phyloP scores from a whole-genome alignment of 306 rosid genomes.

The Urtica urens region DNA sequence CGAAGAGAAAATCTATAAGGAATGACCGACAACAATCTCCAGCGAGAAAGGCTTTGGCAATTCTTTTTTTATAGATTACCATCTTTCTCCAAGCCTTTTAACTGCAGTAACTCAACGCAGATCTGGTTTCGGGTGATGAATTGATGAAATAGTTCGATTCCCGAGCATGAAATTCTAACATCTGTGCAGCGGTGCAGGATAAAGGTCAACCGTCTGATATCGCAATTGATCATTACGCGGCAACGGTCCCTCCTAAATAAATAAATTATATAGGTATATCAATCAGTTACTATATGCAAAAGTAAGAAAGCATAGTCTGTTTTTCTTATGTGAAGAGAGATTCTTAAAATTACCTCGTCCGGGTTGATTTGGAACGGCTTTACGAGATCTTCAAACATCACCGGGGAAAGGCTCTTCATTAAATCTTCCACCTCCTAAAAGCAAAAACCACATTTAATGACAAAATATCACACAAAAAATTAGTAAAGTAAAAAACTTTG shows the following conservation, averaged over 20 bases:
- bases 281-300: too few relatives aligned
- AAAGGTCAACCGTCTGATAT: constrained; percentile 43
- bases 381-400: constrained; percentile 81
- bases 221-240: constrained; percentile 49
- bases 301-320: background rate
- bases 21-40: too few relatives aligned
- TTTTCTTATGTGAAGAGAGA: constrained; percentile 9
- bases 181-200: constrained; percentile 87
- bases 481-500: background rate
- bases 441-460: background rate
- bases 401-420: constrained; percentile 59
- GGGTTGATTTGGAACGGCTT: constrained; percentile 67
- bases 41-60: too few relatives aligned
- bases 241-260: constrained; percentile 65
- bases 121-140: background rate
- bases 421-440: constrained; percentile 76
- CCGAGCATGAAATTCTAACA: constrained; percentile 29
- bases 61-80: too few relatives aligned
- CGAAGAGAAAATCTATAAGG: too few relatives aligned
- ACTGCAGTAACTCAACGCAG: background rate
- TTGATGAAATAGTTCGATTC: constrained; percentile 11
- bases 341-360: constrained; percentile 41
- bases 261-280: too few relatives aligned
- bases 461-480: background rate
- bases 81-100: too few relatives aligned